Base-by-base conservation (phyloP, 129 eudicot genomes). In the Deinandra increscens region DNA sequence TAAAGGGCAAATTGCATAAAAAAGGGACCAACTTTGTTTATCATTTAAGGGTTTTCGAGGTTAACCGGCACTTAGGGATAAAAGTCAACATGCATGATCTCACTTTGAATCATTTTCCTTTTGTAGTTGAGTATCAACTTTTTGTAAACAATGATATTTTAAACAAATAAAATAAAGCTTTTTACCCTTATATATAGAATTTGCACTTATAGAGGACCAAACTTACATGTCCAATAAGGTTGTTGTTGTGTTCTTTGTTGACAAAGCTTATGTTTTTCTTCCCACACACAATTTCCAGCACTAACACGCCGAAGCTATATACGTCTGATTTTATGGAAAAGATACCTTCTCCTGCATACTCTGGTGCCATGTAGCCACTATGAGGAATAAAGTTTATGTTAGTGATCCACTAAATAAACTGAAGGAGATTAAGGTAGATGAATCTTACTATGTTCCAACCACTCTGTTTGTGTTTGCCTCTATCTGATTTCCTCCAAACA, bases 191-290 rank as follows among this genome's bases (percentile, higher is more conserved):
- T 44, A 0, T 44, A 12, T 13, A 44, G 4, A 44, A 1, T 44
- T 44, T 44, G 18, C 1, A 13, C 1, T 13, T 13, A 11, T 6
- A 15, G 4, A 15, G 5, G 42, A 4, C 13, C 41, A 70, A 61
- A 56, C 84, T 80, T 75, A 80, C 84, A 66, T 75, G 84, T 72
- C 84, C 81, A 15, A 80, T 68, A 69, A 80, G 84, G 69, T 75
- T 80, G 53, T 70, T 68, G 36, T 38, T 29, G 55, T 80, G 78
- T 41, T 75, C 81, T 18, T 42, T 64, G 62, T 75, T 78, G 70
- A 50, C 3, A 29, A 70, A 80, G 71, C 78, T 75, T 50, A 78
- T 75, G 60, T 80, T 80, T 80, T 75, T 75, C 55, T 76, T 23
- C 36, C 81, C 84, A 50, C 77, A 62, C 49, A 80, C 68, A 48